Percentiles rank a stretch among this genome's conserved stretches.
Conservation (phyloP, 202 grass and related monocot species). For the Thinopyrum obtusiflorum region DNA sequence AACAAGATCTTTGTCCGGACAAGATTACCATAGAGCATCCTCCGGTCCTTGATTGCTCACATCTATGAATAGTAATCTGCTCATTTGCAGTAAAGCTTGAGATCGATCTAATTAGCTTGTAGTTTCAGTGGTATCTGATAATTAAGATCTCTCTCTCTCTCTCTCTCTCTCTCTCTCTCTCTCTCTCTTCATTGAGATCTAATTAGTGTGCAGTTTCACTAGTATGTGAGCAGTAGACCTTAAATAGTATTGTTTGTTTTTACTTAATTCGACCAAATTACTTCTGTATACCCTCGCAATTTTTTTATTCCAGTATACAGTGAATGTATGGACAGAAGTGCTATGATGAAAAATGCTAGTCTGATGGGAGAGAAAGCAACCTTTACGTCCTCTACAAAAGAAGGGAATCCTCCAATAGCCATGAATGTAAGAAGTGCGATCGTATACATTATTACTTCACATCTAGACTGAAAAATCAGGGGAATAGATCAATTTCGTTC, state of each 20-base stretch:
- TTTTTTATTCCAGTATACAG: too few relatives aligned
- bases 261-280: too few relatives aligned
- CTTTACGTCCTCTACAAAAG: conserved; percentile 64
- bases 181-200: too few relatives aligned
- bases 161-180: too few relatives aligned
- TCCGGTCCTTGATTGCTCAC: not conserved
- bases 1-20: not conserved
- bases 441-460: conserved; percentile 44
- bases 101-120: too few relatives aligned
- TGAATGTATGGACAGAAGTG: not conserved
- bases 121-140: too few relatives aligned
- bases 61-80: not conserved
- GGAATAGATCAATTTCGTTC: not conserved
- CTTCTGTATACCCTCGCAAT: too few relatives aligned
- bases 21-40: not conserved
- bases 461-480: conserved; percentile 36
- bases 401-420: conserved; percentile 64
- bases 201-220: too few relatives aligned
- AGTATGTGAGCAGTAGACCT: too few relatives aligned
- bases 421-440: conserved; percentile 48
- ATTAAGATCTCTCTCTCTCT: too few relatives aligned
- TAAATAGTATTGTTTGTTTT: too few relatives aligned
- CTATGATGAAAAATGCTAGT: not conserved
- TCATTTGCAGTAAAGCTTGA: too few relatives aligned
- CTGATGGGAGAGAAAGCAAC: conserved; percentile 6